phyloP scores from a whole-genome alignment of 2,329 filamentous ascomycete species.

The Phoma sp. region DNA sequence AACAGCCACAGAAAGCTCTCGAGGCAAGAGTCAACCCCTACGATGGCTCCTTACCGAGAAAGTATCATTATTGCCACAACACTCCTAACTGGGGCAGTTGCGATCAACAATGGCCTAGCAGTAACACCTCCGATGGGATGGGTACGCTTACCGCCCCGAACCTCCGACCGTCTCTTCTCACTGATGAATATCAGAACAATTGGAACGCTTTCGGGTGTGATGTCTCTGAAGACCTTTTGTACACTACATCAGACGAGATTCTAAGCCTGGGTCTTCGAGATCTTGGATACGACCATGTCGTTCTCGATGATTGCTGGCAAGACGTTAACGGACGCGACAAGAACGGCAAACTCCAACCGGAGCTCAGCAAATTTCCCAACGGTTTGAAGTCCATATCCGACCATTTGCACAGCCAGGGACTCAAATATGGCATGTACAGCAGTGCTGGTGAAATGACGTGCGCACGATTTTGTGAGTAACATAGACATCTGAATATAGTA shows the following conservation, averaged over 20 bases:
- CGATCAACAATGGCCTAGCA: slow-evolving; percentile 34
- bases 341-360: slow-evolving; percentile 45
- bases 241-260: slow-evolving; percentile 33
- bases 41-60: slow-evolving; percentile 19
- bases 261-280: slow-evolving; percentile 34
- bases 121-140: slow-evolving; percentile 33
- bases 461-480: slow-evolving; percentile 56
- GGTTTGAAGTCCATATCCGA: slow-evolving; percentile 63
- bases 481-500: not conserved
- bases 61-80: slow-evolving; percentile 19
- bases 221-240: slow-evolving; percentile 36
- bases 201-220: slow-evolving; percentile 37
- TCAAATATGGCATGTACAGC: slow-evolving; percentile 70
- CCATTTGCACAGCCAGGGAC: slow-evolving; percentile 45
- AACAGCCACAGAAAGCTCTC: not conserved
- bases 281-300: slow-evolving; percentile 56
- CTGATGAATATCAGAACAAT: slow-evolving; percentile 25
- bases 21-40: not conserved
- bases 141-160: slow-evolving; percentile 11
- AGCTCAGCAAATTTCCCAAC: slow-evolving; percentile 64
- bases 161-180: not conserved
- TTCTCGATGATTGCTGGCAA: slow-evolving; percentile 66
- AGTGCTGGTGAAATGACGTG: slow-evolving; percentile 61
- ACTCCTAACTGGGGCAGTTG: slow-evolving; percentile 21
- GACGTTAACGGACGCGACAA: slow-evolving; percentile 54